A percentile compares a stretch with the other conserved stretches of the same genome.
These are phyloP conservation scores for Suillus bovinus DNA, from an alignment of 768 basidiomycete species.

Conservation along the genomic window DNA sequence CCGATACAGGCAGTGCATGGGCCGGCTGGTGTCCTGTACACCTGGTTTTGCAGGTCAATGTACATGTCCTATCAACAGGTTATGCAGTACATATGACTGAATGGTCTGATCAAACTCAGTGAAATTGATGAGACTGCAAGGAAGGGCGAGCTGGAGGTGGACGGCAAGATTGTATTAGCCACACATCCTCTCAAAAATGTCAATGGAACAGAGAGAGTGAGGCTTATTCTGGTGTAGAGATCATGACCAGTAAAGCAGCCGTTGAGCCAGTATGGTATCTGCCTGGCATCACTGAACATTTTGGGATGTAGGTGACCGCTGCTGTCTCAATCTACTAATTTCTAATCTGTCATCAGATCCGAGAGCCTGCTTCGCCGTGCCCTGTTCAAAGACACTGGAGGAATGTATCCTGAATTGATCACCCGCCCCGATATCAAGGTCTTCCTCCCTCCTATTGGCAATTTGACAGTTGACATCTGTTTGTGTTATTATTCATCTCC, in stretches of 20 bases:
- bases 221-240: constrained; percentile 79
- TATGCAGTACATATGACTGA: too few species aligned
- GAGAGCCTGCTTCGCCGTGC: constrained; percentile 86
- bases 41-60: too few species aligned
- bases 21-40: too few species aligned
- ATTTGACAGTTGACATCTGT: constrained; percentile 92
- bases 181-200: constrained; percentile 62
- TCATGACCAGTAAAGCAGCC: constrained; percentile 88
- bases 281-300: constrained; percentile 91
- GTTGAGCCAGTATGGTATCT: constrained; percentile 97
- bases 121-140: constrained; percentile 85
- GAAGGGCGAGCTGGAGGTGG: constrained; percentile 69
- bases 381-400: constrained; percentile 94
- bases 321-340: neutral
- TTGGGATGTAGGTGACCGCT: constrained; percentile 70
- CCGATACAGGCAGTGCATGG: too few species aligned
- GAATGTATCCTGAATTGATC: constrained; percentile 94
- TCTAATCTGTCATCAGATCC: constrained; percentile 45
- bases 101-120: constrained; percentile 84
- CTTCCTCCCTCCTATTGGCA: constrained; percentile 94
- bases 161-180: constrained; percentile 80
- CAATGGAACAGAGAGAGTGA: constrained; percentile 59
- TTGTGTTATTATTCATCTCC: constrained; percentile 19
- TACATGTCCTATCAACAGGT: too few species aligned
- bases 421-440: constrained; percentile 95